Evolutionary conservation across 2,329 filamentous ascomycete species (phyloP), one percentile per base, ranked within the genome.

Genomic region (Xenosphaeropsis pyriputrescens): DNA sequence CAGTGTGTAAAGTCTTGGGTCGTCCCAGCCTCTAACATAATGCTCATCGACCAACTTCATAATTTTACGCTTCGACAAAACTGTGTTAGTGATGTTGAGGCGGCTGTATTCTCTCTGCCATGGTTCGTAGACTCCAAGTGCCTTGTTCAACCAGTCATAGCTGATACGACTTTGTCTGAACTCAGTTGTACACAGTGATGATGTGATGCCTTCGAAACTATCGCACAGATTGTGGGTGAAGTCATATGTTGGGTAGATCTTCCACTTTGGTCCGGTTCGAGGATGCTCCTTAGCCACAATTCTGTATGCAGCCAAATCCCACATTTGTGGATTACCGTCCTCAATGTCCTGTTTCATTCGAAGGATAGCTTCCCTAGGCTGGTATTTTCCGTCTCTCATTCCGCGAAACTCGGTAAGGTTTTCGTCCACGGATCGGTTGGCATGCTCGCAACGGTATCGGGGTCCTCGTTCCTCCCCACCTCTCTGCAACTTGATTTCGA

Each of bases 191-290:
- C 89, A 96, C 15, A 96, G 67, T 12, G 81, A 89, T 63, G 95
- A 89, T 0, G 88, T 88, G 51, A 96, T 93, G 14, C 73, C 72
- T 58, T 98, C 91, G 46, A 94, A 85, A 47, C 83, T 88, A 67
- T 96, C 91, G 50, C 84, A 89, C 16, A 95, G 66, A 57, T 84
- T 93, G 63, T 93, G 85, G 0, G 81, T 82, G 55, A 93, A 93
- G 57, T 94, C 88, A 53, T 95, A 95, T 0, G 89, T 93, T 0
- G 91, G 91, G 56, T 94, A 95, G 45, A 95, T 93, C 58, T 77
- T 80, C 86, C 88, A 96, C 53, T 80, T 76, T 45, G 72, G 65
- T 19, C 83, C 85, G 0, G 88, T 93, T 29, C 84, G 73, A 58
- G 85, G 76, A 55, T 93, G 85, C 41, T 72, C 61, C 32, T 83